A percentile compares a stretch with the other conserved stretches of the same genome.
Conservation (phyloP, 2,329 filamentous ascomycete genomes). For the Metarhizium anisopliae region DNA sequence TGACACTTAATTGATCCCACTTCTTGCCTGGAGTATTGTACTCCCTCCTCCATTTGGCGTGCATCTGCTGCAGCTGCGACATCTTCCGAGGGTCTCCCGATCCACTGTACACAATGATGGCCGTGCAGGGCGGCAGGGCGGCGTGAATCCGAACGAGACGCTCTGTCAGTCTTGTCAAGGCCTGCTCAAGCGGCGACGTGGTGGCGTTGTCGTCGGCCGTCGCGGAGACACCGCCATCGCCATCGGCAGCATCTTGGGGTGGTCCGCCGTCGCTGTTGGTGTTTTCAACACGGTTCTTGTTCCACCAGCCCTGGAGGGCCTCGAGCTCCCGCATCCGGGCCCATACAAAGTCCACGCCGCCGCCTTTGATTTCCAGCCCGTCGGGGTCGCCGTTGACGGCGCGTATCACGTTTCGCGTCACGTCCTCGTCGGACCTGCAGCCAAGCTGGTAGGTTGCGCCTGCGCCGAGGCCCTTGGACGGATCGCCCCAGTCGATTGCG, state of each 20-base stretch:
- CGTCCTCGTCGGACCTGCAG: conserved; percentile 51
- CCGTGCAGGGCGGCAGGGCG: conserved; percentile 54
- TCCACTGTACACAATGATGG: conserved; percentile 55
- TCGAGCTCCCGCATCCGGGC: conserved; percentile 58
- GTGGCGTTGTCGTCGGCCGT: conserved; percentile 8
- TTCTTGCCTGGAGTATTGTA: conserved; percentile 54
- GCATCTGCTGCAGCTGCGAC: conserved; percentile 51
- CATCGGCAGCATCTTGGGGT: conserved; percentile 12
- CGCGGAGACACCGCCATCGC: too few species aligned
- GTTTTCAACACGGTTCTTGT: conserved; percentile 39
- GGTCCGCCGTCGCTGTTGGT: conserved; percentile 25
- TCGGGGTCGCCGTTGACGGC: conserved; percentile 50
- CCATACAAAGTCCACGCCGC: conserved; percentile 59
- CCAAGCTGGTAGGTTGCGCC: conserved; percentile 48
- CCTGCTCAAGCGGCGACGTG: conserved; percentile 31
- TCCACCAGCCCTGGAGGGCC: conserved; percentile 59
- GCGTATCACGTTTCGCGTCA: conserved; percentile 44
- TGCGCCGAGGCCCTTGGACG: conserved; percentile 47
- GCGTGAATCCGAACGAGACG: conserved; percentile 48
- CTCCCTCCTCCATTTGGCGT: conserved; percentile 52
- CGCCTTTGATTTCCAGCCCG: conserved; percentile 46
- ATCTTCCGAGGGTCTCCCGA: conserved; percentile 61
- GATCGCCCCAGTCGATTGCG: conserved; percentile 85
- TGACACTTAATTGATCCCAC: conserved; percentile 57
- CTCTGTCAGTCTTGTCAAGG: conserved; percentile 34